Evolutionary conservation across 169 alveolate species (phyloP), one percentile per base, ranked within the genome.

Genomic region (Eimeria praecox): DNA sequence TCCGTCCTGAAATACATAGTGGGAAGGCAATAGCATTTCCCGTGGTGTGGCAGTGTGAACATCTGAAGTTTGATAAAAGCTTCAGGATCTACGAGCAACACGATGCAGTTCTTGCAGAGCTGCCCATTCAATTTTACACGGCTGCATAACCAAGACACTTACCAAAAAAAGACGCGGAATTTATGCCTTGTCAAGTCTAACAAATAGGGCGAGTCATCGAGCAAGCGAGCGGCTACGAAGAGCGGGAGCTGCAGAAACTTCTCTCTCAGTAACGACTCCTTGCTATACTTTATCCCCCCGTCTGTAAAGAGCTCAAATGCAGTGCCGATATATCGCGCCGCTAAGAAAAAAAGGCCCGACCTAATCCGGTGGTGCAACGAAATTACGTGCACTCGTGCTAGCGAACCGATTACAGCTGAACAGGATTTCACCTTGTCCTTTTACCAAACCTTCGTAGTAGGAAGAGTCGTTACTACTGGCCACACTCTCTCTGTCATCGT

Each of bases 151-250:
- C 46, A 62, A 16, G 33, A 18, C n/a, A 38, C 75, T 9, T 80
- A 92, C 95, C 95, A 92, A 12, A 62, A 92, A 30, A 92, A 92
- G 33, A 46, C 52, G 91, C 95, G 90, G 49, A 92, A 92, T n/a
- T 38, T 92, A 33, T 92, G 95, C 52, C 71, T 30, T 20, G 88
- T 78, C 66, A 92, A 56, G 66, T 92, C 92, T 35, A 59, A 64
- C 66, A 92, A 83, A 52, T 92, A 92, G 62, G 95, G 95, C 33
- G 88, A 42, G 40, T 92, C 95, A 59, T 92, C 95, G 30, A 92
- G 95, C 54, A 92, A 66, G 54, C 88, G 95, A 10, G 95, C 8
- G 24, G 95, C 90, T 38, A 92, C 82, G 18, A 22, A 82, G 44
- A 92, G 88, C 44, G 95, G 95, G 46, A 78, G 83, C 38, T 77